Percentiles rank a stretch among this genome's conserved stretches.
These are phyloP conservation scores for Rhizopogon roseolus DNA, from an alignment of 768 basidiomycete species.

Conservation along the genomic window DNA sequence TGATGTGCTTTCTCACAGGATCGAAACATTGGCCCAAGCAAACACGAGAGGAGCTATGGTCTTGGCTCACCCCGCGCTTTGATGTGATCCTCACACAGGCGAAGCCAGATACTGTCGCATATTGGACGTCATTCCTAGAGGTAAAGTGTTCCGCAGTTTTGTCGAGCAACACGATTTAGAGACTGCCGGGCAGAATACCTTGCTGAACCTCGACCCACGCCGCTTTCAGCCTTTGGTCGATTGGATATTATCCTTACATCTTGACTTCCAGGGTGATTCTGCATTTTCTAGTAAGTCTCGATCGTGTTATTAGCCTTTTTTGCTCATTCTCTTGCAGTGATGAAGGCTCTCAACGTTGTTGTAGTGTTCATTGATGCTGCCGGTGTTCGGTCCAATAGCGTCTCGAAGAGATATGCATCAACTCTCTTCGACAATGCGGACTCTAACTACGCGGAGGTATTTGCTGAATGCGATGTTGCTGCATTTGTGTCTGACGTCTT, in stretches of 20 bases:
- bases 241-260: conserved; percentile 70
- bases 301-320: not conserved
- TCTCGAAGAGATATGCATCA: conserved; percentile 64
- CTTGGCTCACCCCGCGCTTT: conserved; percentile 62
- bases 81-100: conserved; percentile 66
- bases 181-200: conserved; percentile 33
- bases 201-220: conserved; percentile 76
- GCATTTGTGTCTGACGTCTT: not conserved
- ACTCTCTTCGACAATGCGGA: conserved; percentile 72
- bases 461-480: not conserved
- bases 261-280: conserved; percentile 83
- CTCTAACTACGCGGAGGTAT: conserved; percentile 83
- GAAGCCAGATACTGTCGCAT: conserved; percentile 77
- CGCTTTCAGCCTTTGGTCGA: conserved; percentile 67
- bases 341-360: conserved; percentile 65
- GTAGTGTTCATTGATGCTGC: conserved; percentile 62
- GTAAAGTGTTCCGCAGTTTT: conserved; percentile 2
- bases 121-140: conserved; percentile 68
- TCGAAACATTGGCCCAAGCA: conserved; percentile 79
- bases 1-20: conserved; percentile 35
- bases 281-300: conserved; percentile 72
- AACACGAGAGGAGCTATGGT: conserved; percentile 55
- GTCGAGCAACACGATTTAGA: conserved; percentile 3
- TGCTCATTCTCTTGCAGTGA: conserved; percentile 45
- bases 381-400: conserved; percentile 60